A percentile compares a stretch with the other conserved stretches of the same genome.
Conservation (phyloP, 2,329 filamentous ascomycete genomes). For the Leptographium wingfieldii region DNA sequence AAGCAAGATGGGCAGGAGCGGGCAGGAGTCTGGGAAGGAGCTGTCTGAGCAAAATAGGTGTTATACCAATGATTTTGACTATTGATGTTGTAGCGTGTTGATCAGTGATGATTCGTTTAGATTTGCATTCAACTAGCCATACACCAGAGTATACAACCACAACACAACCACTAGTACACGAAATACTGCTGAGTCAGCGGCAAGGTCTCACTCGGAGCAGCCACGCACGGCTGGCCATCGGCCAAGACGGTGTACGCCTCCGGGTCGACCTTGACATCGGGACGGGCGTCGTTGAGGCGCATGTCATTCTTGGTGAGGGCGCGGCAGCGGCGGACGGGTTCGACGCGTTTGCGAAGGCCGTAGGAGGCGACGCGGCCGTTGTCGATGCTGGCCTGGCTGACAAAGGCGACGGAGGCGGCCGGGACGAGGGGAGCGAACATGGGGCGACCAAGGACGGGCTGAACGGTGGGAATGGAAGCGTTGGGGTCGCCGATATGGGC, state of each 20-base stretch:
- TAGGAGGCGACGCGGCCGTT: conserved; percentile 59
- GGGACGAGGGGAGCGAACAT: conserved; percentile 76
- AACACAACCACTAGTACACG: conserved; percentile 43
- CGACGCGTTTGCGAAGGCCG: conserved; percentile 64
- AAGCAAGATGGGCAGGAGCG: too few relatives aligned
- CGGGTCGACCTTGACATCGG: conserved; percentile 81
- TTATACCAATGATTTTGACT: not conserved
- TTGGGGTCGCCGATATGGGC: conserved; percentile 80
- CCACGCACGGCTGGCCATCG: conserved; percentile 61
- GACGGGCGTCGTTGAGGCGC: conserved; percentile 76
- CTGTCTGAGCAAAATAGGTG: too few relatives aligned
- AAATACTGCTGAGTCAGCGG: conserved; percentile 69
- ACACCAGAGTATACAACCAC: too few relatives aligned
- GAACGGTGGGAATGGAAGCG: conserved; percentile 74
- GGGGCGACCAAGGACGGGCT: conserved; percentile 70
- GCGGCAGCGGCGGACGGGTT: conserved; percentile 65
- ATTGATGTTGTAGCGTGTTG: too few relatives aligned
- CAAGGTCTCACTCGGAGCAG: conserved; percentile 57
- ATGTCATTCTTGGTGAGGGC: conserved; percentile 72
- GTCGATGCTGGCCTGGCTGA: conserved; percentile 59
- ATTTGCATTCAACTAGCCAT: too few relatives aligned
- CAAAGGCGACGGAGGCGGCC: conserved; percentile 65
- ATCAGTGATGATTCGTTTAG: too few relatives aligned
- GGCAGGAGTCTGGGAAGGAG: too few relatives aligned
- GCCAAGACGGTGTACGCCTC: conserved; percentile 83